Conservation (phyloP, 345 rosid species). For the Hibiscus mutabilis region DNA sequence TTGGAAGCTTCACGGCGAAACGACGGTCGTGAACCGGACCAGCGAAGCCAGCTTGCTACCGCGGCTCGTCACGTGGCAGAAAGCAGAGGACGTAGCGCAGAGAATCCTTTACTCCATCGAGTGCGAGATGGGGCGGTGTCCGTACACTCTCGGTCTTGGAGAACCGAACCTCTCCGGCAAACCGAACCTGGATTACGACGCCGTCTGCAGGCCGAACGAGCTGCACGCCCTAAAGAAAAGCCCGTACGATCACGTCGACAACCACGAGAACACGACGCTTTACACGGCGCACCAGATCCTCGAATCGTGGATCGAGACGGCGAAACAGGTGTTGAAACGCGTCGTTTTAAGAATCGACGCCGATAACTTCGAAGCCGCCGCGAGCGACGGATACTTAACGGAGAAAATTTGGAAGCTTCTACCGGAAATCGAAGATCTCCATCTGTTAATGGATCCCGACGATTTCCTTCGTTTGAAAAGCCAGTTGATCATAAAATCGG, state of each 20-base stretch:
- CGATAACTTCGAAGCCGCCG: slow-evolving; percentile 38
- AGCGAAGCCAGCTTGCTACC: slow-evolving; percentile 79
- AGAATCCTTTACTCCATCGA: slow-evolving; percentile 60
- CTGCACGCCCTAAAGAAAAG: slow-evolving; percentile 42
- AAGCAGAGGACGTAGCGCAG: slow-evolving; percentile 57
- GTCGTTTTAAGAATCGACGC: slow-evolving; percentile 36
- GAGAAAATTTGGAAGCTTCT: slow-evolving; percentile 78
- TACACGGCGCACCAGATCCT: slow-evolving; percentile 68
- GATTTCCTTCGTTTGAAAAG: slow-evolving; percentile 70
- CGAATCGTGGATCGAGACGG: slow-evolving; percentile 68
- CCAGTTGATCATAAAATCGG: slow-evolving; percentile 43
- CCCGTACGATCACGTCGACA: slow-evolving; percentile 50
- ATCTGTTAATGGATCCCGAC: slow-evolving; percentile 70
- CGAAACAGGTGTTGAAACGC: slow-evolving; percentile 42
- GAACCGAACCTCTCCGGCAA: slow-evolving; percentile 77
- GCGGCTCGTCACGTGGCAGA: slow-evolving; percentile 69
- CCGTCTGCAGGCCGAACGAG: slow-evolving; percentile 61
- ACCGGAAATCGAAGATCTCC: slow-evolving; percentile 65
- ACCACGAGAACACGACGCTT: slow-evolving; percentile 63
- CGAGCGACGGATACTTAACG: slow-evolving; percentile 48
- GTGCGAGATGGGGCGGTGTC: slow-evolving; percentile 70
- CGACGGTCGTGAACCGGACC: slow-evolving; percentile 37
- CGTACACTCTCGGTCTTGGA: slow-evolving; percentile 74
- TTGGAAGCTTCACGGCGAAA: slow-evolving; percentile 44
- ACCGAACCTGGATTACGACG: slow-evolving; percentile 76